Percentiles rank a stretch among this genome's conserved stretches.
phyloP scores from a whole-genome alignment of 2,329 filamentous ascomycete species.

The Phaeoacremonium minimum region DNA sequence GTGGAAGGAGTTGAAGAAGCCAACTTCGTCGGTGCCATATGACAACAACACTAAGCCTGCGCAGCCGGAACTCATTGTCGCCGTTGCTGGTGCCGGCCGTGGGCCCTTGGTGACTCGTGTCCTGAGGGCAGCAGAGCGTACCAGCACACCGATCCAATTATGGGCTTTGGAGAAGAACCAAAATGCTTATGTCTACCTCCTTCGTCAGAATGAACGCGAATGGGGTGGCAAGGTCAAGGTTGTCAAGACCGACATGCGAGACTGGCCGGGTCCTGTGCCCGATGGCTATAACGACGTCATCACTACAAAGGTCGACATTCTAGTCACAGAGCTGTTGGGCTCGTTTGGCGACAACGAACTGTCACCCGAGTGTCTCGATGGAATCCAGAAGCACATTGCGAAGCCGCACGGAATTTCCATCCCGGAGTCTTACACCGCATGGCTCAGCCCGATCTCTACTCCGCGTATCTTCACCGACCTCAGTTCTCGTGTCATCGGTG shows the following conservation, averaged over 20 bases:
- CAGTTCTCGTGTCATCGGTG: conserved; percentile 52
- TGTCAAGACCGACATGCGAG: conserved; percentile 95
- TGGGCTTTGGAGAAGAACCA: conserved; percentile 98
- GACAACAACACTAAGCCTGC: conserved; percentile 8
- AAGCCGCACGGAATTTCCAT: conserved; percentile 85
- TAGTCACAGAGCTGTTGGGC: conserved; percentile 89
- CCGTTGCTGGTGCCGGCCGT: conserved; percentile 88
- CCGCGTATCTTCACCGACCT: conserved; percentile 85
- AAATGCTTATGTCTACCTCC: conserved; percentile 90
- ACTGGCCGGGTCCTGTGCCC: conserved; percentile 77
- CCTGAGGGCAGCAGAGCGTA: conserved; percentile 70
- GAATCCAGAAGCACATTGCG: conserved; percentile 84
- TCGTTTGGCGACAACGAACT: conserved; percentile 98
- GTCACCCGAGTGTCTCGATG: conserved; percentile 89
- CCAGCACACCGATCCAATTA: conserved; percentile 74
- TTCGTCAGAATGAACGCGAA: conserved; percentile 76
- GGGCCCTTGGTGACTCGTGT: conserved; percentile 89
- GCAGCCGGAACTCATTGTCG: conserved; percentile 62
- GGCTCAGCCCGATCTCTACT: conserved; percentile 86
- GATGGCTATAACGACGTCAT: conserved; percentile 31
- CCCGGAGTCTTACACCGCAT: conserved; percentile 87
- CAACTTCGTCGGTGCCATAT: conserved; percentile 58
- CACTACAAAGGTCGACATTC: conserved; percentile 73
- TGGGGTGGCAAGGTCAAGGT: conserved; percentile 81
- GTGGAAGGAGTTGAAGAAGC: conserved; percentile 68